Percentiles rank a stretch among this genome's conserved stretches.
Evolutionary conservation across 73 alveolate species (phyloP).

Genomic region (Diophrys appendiculata): DNA sequence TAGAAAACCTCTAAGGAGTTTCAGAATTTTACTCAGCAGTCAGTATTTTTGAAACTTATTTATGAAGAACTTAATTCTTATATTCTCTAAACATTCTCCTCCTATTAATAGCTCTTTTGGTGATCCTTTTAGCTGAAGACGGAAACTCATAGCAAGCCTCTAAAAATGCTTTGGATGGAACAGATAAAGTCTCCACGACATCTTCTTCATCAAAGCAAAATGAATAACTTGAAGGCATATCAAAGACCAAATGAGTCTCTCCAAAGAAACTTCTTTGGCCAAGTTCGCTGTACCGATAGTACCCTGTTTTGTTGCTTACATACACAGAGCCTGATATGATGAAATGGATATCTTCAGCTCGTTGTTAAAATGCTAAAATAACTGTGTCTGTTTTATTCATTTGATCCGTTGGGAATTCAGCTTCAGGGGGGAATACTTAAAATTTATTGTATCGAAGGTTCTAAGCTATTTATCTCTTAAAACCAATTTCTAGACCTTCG

Average conservation of each 20-base stretch:
- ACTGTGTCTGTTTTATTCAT: not conserved
- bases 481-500: conserved; percentile 37
- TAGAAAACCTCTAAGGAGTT: not conserved
- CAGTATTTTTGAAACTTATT: not conserved
- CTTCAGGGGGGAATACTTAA: not conserved
- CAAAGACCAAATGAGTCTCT: conserved; percentile 14
- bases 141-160: conserved; percentile 9
- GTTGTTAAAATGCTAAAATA: not conserved
- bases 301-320: conserved; percentile 36
- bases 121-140: not conserved
- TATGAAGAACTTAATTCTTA: not conserved
- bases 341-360: conserved; percentile 18
- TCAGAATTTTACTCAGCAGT: not conserved
- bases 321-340: conserved; percentile 45
- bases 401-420: not conserved
- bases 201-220: not conserved
- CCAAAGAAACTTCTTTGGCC: conserved; percentile 48
- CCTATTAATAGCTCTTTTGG: not conserved
- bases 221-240: not conserved
- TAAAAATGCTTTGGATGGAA: not conserved
- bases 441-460: conserved; percentile 19
- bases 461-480: conserved; percentile 21
- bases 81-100: not conserved
- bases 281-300: conserved; percentile 33
- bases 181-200: not conserved